A percentile compares a stretch with the other conserved stretches of the same genome.
Evolutionary conservation across 768 basidiomycete genomes (phyloP).

Genomic region (Austroboletus festivus): DNA sequence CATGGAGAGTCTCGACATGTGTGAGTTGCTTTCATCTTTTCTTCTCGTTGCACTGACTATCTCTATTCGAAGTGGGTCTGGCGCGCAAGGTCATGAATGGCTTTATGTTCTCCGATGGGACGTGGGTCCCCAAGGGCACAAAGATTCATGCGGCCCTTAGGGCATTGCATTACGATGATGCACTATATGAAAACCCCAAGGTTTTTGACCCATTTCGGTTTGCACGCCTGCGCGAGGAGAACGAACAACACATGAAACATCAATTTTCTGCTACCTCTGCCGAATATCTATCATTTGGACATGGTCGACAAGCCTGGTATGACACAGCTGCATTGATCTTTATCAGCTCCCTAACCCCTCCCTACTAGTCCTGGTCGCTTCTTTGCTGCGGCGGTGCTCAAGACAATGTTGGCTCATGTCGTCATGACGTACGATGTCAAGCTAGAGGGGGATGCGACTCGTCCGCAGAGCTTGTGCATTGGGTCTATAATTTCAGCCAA

Average conservation of each 20-base stretch:
- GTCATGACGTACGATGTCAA: not conserved
- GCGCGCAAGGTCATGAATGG: not conserved
- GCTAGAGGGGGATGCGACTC: no score
- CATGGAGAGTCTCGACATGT: not conserved
- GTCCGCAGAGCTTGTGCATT: no score
- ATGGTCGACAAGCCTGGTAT: not conserved
- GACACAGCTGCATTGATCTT: not conserved
- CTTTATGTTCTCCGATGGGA: not conserved
- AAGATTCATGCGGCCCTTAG: not conserved
- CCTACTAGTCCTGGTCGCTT: not conserved
- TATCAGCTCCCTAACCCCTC: not conserved
- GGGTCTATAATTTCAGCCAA: no score
- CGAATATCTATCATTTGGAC: not conserved
- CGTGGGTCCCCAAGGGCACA: not conserved
- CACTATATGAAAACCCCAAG: not conserved
- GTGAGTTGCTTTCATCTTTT: not conserved
- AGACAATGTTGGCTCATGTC: not conserved
- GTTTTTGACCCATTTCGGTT: not conserved
- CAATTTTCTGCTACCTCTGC: not conserved
- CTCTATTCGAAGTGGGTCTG: not conserved
- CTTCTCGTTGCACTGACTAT: not conserved
- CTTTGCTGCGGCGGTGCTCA: not conserved
- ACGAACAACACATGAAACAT: not conserved
- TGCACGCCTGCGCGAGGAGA: not conserved
- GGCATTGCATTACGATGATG: not conserved